phyloP scores from a whole-genome alignment of 108 stramenopile genomes.

The Skeletonema marinoi region DNA sequence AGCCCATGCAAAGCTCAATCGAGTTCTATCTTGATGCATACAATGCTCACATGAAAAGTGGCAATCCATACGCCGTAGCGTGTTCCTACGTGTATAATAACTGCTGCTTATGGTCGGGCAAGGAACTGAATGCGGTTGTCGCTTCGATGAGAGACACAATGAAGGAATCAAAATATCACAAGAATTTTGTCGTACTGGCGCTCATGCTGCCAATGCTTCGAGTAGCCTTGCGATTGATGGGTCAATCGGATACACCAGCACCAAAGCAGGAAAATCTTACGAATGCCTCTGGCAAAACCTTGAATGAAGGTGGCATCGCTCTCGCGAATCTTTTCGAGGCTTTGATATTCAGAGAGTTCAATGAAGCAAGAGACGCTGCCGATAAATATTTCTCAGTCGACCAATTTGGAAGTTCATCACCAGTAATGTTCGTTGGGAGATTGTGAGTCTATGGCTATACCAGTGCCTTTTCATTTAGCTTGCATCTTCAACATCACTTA shows the following conservation, averaged over 20 bases:
- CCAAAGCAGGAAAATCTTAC: background rate
- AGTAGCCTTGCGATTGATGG: background rate
- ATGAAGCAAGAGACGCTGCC: background rate
- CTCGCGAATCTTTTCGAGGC: background rate
- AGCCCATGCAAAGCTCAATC: slow-evolving; percentile 10
- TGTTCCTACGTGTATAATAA: background rate
- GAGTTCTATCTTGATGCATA: slow-evolving; percentile 6
- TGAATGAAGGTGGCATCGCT: background rate
- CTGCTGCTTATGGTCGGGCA: slow-evolving; percentile 2
- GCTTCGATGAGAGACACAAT: background rate
- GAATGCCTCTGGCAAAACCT: background rate
- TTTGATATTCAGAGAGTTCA: background rate
- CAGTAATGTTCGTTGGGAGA: background rate
- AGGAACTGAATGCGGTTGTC: background rate
- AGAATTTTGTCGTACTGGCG: background rate
- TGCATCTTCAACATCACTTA: background rate
- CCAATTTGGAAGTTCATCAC: background rate
- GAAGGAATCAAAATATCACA: background rate
- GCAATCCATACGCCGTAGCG: slow-evolving; percentile 2
- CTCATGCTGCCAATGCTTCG: background rate
- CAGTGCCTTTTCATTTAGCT: background rate
- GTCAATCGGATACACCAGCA: background rate
- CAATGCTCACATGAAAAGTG: slow-evolving; percentile 1
- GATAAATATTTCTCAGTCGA: background rate
- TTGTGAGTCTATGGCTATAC: background rate